A percentile compares a stretch with the other conserved stretches of the same genome.
Conservation (phyloP, 108 stramenopile genomes). For the Pseudonitzschia multistriata region DNA sequence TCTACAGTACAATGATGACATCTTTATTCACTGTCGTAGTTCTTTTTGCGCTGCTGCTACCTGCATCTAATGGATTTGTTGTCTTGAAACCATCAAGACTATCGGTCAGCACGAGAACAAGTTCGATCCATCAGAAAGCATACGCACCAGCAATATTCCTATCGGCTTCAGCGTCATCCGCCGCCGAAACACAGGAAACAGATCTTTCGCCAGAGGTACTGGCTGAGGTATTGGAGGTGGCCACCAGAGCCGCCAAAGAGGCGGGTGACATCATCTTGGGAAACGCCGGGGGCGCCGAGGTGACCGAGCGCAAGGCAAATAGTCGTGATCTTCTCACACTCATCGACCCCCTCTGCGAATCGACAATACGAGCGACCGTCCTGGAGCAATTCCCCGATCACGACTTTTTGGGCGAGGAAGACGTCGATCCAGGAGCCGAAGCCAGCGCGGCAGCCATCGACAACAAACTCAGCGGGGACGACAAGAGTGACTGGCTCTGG, state of each 20-base stretch:
- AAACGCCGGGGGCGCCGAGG: slow-evolving; percentile 70
- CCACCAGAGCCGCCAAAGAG: slow-evolving; percentile 63
- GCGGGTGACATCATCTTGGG: slow-evolving; percentile 77
- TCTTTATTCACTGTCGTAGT: background rate
- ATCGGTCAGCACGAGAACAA: background rate
- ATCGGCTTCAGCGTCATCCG: background rate
- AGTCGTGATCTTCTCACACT: slow-evolving; percentile 85
- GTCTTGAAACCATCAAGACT: background rate
- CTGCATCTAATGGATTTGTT: background rate
- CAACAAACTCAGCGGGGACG: slow-evolving; percentile 22
- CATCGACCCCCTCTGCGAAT: slow-evolving; percentile 85
- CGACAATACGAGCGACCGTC: slow-evolving; percentile 55
- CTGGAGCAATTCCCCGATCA: slow-evolving; percentile 51
- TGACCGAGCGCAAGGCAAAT: slow-evolving; percentile 78
- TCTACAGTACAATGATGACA: no score
- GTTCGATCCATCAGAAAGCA: background rate
- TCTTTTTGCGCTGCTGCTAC: background rate
- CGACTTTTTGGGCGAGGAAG: slow-evolving; percentile 76
- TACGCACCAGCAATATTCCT: background rate
- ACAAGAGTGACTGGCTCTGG: slow-evolving; percentile 50
- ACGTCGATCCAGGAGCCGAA: slow-evolving; percentile 44
- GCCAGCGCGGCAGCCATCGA: slow-evolving; percentile 53
- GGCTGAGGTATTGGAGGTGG: slow-evolving; percentile 51
- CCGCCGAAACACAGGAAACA: background rate
- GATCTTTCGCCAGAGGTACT: slow-evolving; percentile 14